Base-by-base conservation (phyloP, 2,329 filamentous ascomycete species). In the Trichoderma sp. region DNA sequence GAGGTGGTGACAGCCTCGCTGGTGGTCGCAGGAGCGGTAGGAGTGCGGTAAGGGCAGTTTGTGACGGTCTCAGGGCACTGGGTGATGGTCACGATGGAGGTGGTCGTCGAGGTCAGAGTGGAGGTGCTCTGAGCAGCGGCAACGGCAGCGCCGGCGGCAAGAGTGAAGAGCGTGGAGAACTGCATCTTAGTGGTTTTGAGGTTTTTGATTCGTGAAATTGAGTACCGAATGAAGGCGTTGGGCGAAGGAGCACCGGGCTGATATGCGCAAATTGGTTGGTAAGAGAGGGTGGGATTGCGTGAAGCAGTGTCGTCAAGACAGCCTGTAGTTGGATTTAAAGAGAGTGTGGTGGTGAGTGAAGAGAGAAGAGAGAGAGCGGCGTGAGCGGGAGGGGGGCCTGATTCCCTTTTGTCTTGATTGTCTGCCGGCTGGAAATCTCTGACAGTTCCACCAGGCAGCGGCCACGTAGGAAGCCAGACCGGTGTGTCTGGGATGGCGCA, bases 41-140 rank as follows among this genome's bases (percentile, higher is more conserved):
- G 72, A 71, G 71, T 75, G 72, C 73, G 76, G 70, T 76, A 74
- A 66, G 83, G 81, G 80, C 83, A 84, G 76, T 82, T 77, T 71
- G 79, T 77, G 71, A 80, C 77, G 13, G 77, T 78, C 54, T 82
- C 80, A 75, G 81, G 79, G 80, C 84, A 84, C 74, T 78, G 73
- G 68, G 83, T 86, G 75, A 86, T 78, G 75, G 83, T 86, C 71
- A 82, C 69, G 61, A 80, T 81, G 72, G 75, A 76, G 66, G 81
- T 83, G 65, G 78, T 77, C 68, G 83, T 85, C 18, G 81, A 80
- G 67, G 83, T 85, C 69, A 79, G 64, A 13, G 79, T 80, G 68
- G 79, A 80, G 70, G 79, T 83, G 69, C 73, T 76, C 61, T 71
- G 69, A 51, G 77, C 71, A 26, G 74, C 70, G 51, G 71, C 70